Percentiles rank a stretch among this genome's conserved stretches.
These are phyloP conservation scores for Avena eriantha DNA, from an alignment of 176 grass and related monocot species.

Conservation along the genomic window DNA sequence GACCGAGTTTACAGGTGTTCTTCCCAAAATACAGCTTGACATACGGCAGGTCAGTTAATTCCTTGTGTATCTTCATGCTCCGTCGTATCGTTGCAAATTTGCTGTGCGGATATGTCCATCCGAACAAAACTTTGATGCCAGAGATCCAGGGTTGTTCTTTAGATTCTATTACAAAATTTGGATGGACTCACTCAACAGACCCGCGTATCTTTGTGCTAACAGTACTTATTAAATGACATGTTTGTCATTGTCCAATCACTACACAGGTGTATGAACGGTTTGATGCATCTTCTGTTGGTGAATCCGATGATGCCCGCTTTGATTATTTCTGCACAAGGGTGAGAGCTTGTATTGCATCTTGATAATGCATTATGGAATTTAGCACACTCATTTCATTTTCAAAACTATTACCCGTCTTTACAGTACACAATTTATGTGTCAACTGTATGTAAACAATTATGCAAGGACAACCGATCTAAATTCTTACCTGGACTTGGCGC, in stretches of 20 bases:
- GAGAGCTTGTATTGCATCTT: conserved; percentile 44
- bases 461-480: not conserved
- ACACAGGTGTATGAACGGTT: conserved; percentile 88
- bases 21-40: conserved; percentile 87
- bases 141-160: not conserved
- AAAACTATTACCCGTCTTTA: conserved; percentile 4
- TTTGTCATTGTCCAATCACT: conserved; percentile 32
- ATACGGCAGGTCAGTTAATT: conserved; percentile 64
- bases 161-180: not conserved
- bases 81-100: conserved; percentile 14
- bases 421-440: conserved; percentile 3
- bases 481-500: conserved; percentile 1
- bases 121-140: conserved; percentile 15
- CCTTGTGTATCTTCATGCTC: conserved; percentile 24
- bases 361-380: conserved; percentile 8
- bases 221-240: not conserved
- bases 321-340: conserved; percentile 94
- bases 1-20: conserved; percentile 75
- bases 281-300: conserved; percentile 73
- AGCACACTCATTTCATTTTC: not conserved
- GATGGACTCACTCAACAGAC: not conserved
- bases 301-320: conserved; percentile 80
- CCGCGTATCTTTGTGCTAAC: not conserved
- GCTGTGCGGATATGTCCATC: not conserved
- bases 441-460: conserved; percentile 24